Percentiles rank a stretch among this genome's conserved stretches.
Evolutionary conservation across 768 basidiomycete genomes (phyloP).

Genomic region (Cubamyces sp.): DNA sequence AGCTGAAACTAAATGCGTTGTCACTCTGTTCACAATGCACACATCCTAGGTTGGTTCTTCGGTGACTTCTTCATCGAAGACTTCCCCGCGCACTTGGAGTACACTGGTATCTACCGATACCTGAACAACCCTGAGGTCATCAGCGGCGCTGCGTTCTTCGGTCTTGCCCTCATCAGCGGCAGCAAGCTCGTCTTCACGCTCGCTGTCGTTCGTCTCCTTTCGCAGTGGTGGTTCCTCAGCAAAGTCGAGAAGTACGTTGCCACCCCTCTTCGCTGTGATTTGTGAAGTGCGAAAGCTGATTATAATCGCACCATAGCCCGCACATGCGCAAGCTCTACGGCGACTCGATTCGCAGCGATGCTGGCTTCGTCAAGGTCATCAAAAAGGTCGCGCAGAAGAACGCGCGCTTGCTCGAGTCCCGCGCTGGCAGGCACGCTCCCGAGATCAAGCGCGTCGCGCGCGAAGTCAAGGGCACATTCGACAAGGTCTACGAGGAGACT

Average conservation of each 20-base stretch:
- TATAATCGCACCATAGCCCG: constrained; percentile 58
- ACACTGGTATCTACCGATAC: constrained; percentile 96
- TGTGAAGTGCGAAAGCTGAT: neutral
- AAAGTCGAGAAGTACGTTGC: constrained; percentile 84
- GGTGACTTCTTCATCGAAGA: constrained; percentile 97
- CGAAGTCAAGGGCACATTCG: constrained; percentile 93
- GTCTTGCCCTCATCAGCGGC: constrained; percentile 87
- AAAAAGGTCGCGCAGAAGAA: constrained; percentile 89
- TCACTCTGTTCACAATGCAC: neutral
- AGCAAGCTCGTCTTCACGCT: constrained; percentile 89
- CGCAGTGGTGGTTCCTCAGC: constrained; percentile 96
- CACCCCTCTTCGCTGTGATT: neutral
- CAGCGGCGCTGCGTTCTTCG: constrained; percentile 96
- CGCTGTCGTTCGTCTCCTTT: constrained; percentile 82
- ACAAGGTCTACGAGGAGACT: constrained; percentile 95
- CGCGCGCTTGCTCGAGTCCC: constrained; percentile 71
- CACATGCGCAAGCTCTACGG: constrained; percentile 98
- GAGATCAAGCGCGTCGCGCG: constrained; percentile 82
- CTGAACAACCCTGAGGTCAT: constrained; percentile 95
- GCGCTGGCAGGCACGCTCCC: constrained; percentile 80
- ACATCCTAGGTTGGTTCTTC: constrained; percentile 88
- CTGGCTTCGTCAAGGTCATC: constrained; percentile 98
- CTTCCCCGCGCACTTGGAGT: constrained; percentile 87
- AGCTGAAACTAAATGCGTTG: neutral
- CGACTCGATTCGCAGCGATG: constrained; percentile 90